Conservation (phyloP, 371 early-diverging fungal species). For the Zopfochytrium polystomum region DNA sequence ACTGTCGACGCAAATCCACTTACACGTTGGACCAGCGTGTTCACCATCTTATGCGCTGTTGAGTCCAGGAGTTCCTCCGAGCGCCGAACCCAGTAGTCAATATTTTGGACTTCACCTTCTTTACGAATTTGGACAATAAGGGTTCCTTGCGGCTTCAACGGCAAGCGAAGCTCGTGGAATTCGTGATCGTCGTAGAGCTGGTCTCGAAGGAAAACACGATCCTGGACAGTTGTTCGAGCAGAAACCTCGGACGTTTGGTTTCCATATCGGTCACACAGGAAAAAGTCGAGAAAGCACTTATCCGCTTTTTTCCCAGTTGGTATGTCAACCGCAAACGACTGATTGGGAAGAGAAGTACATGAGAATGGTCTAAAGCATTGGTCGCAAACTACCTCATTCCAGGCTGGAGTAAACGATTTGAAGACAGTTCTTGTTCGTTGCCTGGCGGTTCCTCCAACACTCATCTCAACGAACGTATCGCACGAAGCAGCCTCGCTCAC, state of each 20-base stretch:
- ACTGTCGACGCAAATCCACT: too few species aligned
- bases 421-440: too few species aligned
- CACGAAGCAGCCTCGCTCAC: conserved; percentile 30
- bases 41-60: too few species aligned
- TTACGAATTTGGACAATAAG: conserved; percentile 29
- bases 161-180: conserved; percentile 28
- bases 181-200: conserved; percentile 29
- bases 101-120: conserved; percentile 38
- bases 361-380: too few species aligned
- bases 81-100: conserved; percentile 32
- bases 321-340: too few species aligned
- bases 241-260: conserved; percentile 25
- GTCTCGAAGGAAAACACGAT: conserved; percentile 29
- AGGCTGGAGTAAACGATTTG: too few species aligned
- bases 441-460: too few species aligned
- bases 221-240: conserved; percentile 6
- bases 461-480: conserved; percentile 83
- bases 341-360: too few species aligned
- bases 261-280: conserved; percentile 33
- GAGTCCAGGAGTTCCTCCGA: conserved; percentile 30
- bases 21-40: too few species aligned
- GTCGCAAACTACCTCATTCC: too few species aligned
- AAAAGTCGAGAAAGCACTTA: conserved; percentile 28
- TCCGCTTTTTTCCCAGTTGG: too few species aligned
- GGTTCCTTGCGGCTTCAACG: conserved; percentile 37